A percentile compares a stretch with the other conserved stretches of the same genome.
Evolutionary conservation across 2,329 filamentous ascomycete species (phyloP).

Genomic region (Triangularia setosa): DNA sequence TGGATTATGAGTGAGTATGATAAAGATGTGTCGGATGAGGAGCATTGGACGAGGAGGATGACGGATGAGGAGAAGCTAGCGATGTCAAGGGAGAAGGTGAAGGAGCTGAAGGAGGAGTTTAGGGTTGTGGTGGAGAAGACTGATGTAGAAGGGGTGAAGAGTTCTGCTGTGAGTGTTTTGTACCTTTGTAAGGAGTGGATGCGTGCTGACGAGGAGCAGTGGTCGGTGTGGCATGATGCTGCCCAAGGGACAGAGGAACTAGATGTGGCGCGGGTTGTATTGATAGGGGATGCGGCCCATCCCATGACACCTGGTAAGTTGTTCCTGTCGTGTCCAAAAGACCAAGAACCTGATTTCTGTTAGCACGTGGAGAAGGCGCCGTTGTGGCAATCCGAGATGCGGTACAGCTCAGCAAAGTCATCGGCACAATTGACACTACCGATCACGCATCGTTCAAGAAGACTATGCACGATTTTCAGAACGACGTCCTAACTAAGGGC

Average conservation of each 20-base stretch:
- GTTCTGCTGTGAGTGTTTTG: not conserved
- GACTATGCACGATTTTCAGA: slow-evolving; percentile 26
- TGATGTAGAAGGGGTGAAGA: slow-evolving; percentile 31
- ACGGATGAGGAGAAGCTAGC: slow-evolving; percentile 15
- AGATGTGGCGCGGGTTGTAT: slow-evolving; percentile 33
- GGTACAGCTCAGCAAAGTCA: slow-evolving; percentile 26
- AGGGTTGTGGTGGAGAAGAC: slow-evolving; percentile 28
- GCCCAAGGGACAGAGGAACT: slow-evolving; percentile 34
- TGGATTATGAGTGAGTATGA: slow-evolving; percentile 27
- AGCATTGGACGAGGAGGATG: slow-evolving; percentile 32
- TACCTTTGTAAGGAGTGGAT: no score
- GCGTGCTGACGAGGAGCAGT: not conserved
- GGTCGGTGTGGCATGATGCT: slow-evolving; percentile 19
- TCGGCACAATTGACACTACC: slow-evolving; percentile 15
- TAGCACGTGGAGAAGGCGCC: slow-evolving; percentile 45
- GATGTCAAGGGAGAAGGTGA: slow-evolving; percentile 1
- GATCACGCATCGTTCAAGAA: slow-evolving; percentile 13
- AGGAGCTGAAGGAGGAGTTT: slow-evolving; percentile 12
- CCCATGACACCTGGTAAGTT: slow-evolving; percentile 43
- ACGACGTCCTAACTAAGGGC: slow-evolving; percentile 28
- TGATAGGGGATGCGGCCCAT: slow-evolving; percentile 46
- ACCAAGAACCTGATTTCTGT: not conserved
- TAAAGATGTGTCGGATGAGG: slow-evolving; percentile 25
- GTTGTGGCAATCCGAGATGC: slow-evolving; percentile 43
- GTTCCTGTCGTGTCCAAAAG: not conserved